These are phyloP conservation scores for Nitzschia palea DNA, from an alignment of 108 stramenopile species.

Conservation along the genomic window DNA sequence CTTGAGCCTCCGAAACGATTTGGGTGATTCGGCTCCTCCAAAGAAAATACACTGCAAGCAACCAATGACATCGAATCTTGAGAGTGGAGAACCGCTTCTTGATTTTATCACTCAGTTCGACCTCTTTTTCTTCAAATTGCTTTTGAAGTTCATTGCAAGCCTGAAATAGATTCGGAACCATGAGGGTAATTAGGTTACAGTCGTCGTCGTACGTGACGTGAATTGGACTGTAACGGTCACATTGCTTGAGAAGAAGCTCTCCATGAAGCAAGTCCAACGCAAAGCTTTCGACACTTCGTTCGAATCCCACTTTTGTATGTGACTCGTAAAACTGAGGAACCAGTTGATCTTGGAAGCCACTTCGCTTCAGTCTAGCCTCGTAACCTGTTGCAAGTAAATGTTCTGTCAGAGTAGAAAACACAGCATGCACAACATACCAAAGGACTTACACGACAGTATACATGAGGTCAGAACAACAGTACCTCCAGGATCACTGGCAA, in stretches of 20 bases:
- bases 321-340: conserved; percentile 21
- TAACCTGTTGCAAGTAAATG: conserved; percentile 1
- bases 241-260: conserved; percentile 67
- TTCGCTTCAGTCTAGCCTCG: conserved; percentile 18
- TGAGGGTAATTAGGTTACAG: conserved; percentile 37
- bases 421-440: not conserved
- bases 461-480: conserved; percentile 47
- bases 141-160: conserved; percentile 14
- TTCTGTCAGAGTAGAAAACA: not conserved
- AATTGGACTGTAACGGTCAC: conserved; percentile 43
- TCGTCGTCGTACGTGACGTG: conserved; percentile 54
- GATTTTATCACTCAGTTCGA: not conserved
- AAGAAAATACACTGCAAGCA: conserved; percentile 59
- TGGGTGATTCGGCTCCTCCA: conserved; percentile 59
- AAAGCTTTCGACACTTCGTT: conserved; percentile 35
- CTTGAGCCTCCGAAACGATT: conserved; percentile 44
- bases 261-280: conserved; percentile 71
- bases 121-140: conserved; percentile 24
- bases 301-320: conserved; percentile 3
- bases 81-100: conserved; percentile 27
- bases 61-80: conserved; percentile 65
- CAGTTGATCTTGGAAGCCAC: conserved; percentile 12
- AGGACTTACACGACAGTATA: conserved; percentile 49
- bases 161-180: conserved; percentile 56
- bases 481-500: conserved; percentile 43